phyloP scores from a whole-genome alignment of 495 filamentous ascomycete genomes.

The Penicillium desertorum region DNA sequence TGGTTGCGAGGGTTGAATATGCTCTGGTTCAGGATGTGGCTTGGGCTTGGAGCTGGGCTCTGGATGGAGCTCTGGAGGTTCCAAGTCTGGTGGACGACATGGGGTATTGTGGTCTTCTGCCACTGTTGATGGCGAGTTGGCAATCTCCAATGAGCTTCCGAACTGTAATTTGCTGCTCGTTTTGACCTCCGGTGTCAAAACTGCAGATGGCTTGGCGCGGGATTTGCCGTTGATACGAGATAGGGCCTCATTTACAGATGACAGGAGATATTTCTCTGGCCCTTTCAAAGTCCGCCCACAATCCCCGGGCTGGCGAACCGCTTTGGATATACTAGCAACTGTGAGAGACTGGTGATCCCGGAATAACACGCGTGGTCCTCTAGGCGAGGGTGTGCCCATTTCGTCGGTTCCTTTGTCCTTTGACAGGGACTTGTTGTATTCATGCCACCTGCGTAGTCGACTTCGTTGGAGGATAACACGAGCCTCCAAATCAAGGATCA shows the following conservation, averaged over 20 bases:
- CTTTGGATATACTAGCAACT: constrained; percentile 45
- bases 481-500: constrained; percentile 60
- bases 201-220: constrained; percentile 20
- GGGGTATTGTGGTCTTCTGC: not conserved
- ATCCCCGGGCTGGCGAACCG: constrained; percentile 42
- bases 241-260: constrained; percentile 57
- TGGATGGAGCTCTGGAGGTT: not conserved
- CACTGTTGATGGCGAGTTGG: not conserved
- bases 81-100: not conserved
- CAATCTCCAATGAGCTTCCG: not conserved
- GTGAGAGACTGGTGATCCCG: constrained; percentile 42
- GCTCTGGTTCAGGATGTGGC: constrained; percentile 11
- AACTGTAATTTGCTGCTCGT: not conserved
- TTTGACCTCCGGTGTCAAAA: not conserved
- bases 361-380: constrained; percentile 30
- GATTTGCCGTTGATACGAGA: constrained; percentile 51
- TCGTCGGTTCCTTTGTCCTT: constrained; percentile 23
- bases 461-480: constrained; percentile 60
- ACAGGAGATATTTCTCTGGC: constrained; percentile 50
- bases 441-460: constrained; percentile 69
- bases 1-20: constrained; percentile 12
- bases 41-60: not conserved
- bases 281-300: constrained; percentile 41
- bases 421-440: constrained; percentile 52
- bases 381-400: constrained; percentile 10